phyloP scores from a whole-genome alignment of 139 green algal genomes.

The Edaphochlamys debaryana region DNA sequence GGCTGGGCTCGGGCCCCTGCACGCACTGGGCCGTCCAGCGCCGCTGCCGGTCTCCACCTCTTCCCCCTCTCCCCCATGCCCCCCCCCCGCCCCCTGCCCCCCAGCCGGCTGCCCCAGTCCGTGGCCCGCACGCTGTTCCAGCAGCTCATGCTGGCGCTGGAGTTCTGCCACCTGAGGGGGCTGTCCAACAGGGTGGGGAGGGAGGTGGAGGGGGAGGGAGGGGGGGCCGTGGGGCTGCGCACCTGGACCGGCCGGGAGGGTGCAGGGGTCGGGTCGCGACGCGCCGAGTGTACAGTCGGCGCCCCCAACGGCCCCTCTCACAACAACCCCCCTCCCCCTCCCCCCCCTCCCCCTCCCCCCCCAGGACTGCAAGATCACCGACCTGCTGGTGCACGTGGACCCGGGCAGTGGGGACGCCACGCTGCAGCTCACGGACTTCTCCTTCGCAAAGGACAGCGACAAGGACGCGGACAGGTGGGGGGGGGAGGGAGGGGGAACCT shows the following conservation, averaged over 20 bases:
- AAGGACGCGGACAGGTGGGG: background rate
- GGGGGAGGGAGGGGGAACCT: no score
- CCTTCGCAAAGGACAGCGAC: background rate
- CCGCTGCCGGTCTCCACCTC: no score
- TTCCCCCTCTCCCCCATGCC: no score
- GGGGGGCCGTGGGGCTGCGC: background rate
- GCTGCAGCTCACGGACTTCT: conserved; percentile 7
- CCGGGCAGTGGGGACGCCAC: background rate
- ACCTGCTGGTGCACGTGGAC: conserved; percentile 9
- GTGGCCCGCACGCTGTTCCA: conserved; percentile 3
- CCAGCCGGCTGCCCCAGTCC: conserved; percentile 1
- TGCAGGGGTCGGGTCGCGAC: no score
- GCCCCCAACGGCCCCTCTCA: no score
- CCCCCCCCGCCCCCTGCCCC: background rate
- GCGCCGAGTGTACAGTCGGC: no score
- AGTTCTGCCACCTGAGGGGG: background rate
- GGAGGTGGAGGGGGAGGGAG: background rate
- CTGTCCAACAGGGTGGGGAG: background rate
- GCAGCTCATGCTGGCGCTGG: background rate
- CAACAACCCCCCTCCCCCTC: background rate
- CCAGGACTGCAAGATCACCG: conserved; percentile 12
- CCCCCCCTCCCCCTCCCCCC: background rate
- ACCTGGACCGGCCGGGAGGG: no score
- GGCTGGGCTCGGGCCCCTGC: no score
- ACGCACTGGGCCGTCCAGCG: no score